phyloP scores from a whole-genome alignment of 2,329 filamentous ascomycete genomes.

The Neoscytalidium dimidiatum region DNA sequence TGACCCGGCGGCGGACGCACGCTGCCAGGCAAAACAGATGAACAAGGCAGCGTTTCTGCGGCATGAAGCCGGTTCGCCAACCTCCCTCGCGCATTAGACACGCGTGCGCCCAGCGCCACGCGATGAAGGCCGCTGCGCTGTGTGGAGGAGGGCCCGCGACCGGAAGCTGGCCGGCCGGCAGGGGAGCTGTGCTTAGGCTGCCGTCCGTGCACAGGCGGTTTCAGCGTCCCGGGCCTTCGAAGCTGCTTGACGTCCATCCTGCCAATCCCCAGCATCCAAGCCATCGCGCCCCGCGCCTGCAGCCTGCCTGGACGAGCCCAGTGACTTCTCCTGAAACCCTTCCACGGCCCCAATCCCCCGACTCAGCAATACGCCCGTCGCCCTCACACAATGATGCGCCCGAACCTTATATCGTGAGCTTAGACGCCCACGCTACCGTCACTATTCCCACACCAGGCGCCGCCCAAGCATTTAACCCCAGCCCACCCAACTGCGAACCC shows the following conservation, averaged over 20 bases:
- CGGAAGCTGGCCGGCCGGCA: background rate
- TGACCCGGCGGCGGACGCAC: background rate
- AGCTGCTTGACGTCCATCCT: slow-evolving; percentile 12
- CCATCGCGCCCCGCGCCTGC: slow-evolving; percentile 1
- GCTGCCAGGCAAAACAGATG: background rate
- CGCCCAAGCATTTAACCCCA: background rate
- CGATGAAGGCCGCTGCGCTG: background rate
- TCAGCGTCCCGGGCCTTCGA: background rate
- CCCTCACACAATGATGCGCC: slow-evolving; percentile 13
- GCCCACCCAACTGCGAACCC: background rate
- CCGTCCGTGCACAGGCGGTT: slow-evolving; percentile 7
- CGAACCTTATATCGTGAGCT: slow-evolving; percentile 17
- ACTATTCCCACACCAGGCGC: background rate
- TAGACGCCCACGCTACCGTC: slow-evolving; percentile 4
- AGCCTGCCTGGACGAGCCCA: slow-evolving; percentile 4
- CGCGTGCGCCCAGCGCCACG: background rate
- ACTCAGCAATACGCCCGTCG: background rate
- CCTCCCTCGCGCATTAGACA: background rate
- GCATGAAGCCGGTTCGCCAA: background rate
- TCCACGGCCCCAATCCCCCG: background rate
- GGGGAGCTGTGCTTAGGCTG: background rate
- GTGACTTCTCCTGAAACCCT: slow-evolving; percentile 16
- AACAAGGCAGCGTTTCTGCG: slow-evolving; percentile 2
- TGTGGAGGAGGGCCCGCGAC: background rate
- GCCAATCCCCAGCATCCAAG: slow-evolving; percentile 1